Percentiles rank a stretch among this genome's conserved stretches.
Conservation (phyloP, 306 rosid species). For the Quercus bicolor region DNA sequence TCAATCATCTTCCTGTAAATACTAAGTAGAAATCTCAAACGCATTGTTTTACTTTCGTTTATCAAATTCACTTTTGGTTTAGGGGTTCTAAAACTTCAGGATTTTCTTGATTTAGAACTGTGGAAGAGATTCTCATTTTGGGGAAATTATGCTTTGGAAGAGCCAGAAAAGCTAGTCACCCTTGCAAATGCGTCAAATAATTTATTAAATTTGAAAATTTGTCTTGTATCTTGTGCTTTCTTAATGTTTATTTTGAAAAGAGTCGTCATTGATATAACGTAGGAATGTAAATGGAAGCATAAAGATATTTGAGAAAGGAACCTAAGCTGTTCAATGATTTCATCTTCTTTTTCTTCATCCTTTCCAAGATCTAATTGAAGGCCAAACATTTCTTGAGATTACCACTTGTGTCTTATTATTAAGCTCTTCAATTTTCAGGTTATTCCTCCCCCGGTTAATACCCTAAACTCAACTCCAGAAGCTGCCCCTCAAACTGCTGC, state of each 20-base stretch:
- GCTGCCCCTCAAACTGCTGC: conserved; percentile 2
- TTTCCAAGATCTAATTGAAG: not conserved
- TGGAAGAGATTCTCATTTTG: not conserved
- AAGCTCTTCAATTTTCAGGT: conserved; percentile 9
- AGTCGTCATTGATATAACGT: not conserved
- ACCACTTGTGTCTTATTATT: not conserved
- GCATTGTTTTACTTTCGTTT: not conserved
- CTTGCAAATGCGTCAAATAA: no score
- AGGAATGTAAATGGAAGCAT: not conserved
- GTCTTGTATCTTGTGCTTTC: not conserved
- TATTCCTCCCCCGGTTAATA: not conserved
- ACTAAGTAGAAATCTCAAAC: not conserved
- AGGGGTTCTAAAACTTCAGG: not conserved
- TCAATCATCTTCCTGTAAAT: not conserved
- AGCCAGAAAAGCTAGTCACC: no score
- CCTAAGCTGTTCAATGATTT: not conserved
- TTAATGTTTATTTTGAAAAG: not conserved
- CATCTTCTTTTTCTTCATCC: not conserved
- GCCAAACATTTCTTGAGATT: not conserved
- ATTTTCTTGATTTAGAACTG: not conserved
- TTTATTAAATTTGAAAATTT: no score
- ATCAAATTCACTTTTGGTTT: not conserved
- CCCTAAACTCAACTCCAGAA: conserved; percentile 12
- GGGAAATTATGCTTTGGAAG: no score
- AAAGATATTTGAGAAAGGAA: not conserved